Conservation (phyloP, 176 grass and related monocot species). For the Oryza brachyantha region DNA sequence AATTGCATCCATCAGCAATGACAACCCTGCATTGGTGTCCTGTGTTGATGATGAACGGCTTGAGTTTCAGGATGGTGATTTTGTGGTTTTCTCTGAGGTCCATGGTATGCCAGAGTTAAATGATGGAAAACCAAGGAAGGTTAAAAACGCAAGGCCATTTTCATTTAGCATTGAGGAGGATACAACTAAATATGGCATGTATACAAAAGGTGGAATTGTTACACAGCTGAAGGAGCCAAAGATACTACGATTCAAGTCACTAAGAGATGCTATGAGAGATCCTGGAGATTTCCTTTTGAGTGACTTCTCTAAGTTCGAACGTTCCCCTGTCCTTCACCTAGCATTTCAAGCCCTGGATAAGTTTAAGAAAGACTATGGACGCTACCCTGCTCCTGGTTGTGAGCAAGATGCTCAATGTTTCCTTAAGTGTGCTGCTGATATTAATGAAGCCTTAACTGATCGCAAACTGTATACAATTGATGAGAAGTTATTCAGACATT, state of each 20-base stretch:
- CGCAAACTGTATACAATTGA: conserved; percentile 38
- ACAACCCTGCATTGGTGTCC: conserved; percentile 42
- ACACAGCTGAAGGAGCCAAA: conserved; percentile 70
- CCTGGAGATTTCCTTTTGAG: conserved; percentile 69
- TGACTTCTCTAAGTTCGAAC: conserved; percentile 69
- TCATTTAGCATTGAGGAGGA: conserved; percentile 66
- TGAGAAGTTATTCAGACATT: conserved; percentile 46
- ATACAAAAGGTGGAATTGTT: conserved; percentile 63
- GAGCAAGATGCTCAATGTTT: conserved; percentile 62
- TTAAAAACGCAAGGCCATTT: conserved; percentile 58
- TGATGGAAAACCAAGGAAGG: conserved; percentile 64
- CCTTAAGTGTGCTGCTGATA: conserved; percentile 40
- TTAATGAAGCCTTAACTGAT: conserved; percentile 43
- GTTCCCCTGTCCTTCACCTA: conserved; percentile 55
- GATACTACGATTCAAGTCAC: conserved; percentile 58
- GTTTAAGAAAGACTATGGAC: conserved; percentile 49
- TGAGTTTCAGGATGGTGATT: conserved; percentile 70
- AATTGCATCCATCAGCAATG: conserved; percentile 68
- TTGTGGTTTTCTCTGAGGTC: conserved; percentile 74
- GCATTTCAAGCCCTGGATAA: conserved; percentile 70
- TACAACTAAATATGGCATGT: conserved; percentile 47
- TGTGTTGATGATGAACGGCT: conserved; percentile 69
- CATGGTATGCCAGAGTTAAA: conserved; percentile 70
- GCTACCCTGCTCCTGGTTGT: conserved; percentile 44
- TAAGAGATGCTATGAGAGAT: conserved; percentile 63